Base-by-base conservation (phyloP, 495 filamentous ascomycete genomes). In the Penicillium paradoxum region DNA sequence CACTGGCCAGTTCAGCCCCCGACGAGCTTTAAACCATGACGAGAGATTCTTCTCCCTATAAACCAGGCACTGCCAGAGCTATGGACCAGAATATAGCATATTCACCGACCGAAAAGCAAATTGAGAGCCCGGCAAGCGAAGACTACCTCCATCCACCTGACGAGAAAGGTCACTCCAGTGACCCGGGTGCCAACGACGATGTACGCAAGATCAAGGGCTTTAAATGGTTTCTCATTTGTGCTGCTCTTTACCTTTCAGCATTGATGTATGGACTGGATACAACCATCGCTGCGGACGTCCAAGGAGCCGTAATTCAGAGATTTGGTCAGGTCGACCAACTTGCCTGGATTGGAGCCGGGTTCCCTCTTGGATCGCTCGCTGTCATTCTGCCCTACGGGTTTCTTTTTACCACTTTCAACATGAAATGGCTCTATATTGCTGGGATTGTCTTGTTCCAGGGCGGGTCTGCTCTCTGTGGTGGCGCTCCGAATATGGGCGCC, bases 231-330 rank as follows among this genome's bases (percentile, higher is more conserved):
- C 42, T 65, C 13, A 45, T 70, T n/a, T 54, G 51, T 37, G 21
- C 54, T 18, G 59, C 55, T 9, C 29, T 68, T 14, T 70, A 61
- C 47, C 45, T 51, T 3, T 45, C 55, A 1, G 47, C 55, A 10
- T 57, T 72, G 25, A 40, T 70, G 5, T 75, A 71, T 45, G 72
- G 65, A 18, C 57, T 75, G 17, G 73, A 75, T 47, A 67, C 54
- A 4, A 75, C 73, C 3, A 73, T 76, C 41, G 68, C 61, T 6
- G 72, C 73, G 5, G 66, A 71, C 48, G 50, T 75, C 1, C 73
- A 76, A 49, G 59, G 43, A 0, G 44, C 64, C 0, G 49, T 73
- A 1, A 18, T 63, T 4, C 47, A 58, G 18, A 36, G 27, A 1
- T 70, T 73, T 34, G 60, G 46, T 6, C 36, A 63, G 11, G 53